These are phyloP conservation scores for Aphanomyces invadans DNA, from an alignment of 352 stramenopile species.

Conservation along the genomic window DNA sequence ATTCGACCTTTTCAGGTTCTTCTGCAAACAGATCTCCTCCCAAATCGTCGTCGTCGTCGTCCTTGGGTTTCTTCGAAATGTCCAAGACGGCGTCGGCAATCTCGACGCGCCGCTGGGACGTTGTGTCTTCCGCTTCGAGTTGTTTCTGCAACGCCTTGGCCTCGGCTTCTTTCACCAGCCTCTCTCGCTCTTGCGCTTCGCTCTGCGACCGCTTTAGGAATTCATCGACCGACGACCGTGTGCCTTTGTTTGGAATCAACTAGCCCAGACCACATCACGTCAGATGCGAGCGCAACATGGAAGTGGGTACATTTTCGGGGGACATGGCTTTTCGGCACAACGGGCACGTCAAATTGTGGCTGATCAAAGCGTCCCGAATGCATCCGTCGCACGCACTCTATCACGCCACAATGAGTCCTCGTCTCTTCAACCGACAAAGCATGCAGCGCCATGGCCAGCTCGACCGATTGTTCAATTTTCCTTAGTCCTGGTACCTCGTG, in stretches of 20 bases:
- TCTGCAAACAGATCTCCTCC: slow-evolving; percentile 77
- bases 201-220: slow-evolving; percentile 67
- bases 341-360: slow-evolving; percentile 71
- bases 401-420: not conserved
- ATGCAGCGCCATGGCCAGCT: no score
- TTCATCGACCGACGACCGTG: slow-evolving; percentile 76
- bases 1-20: slow-evolving; percentile 44
- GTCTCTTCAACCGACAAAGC: slow-evolving; percentile 21
- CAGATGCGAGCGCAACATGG: not conserved
- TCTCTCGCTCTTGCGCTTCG: slow-evolving; percentile 77
- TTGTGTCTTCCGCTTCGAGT: slow-evolving; percentile 53
- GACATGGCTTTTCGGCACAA: slow-evolving; percentile 75
- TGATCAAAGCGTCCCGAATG: slow-evolving; percentile 65
- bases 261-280: slow-evolving; percentile 8
- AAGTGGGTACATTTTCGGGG: slow-evolving; percentile 47
- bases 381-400: slow-evolving; percentile 80
- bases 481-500: slow-evolving; percentile 53
- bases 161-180: slow-evolving; percentile 77
- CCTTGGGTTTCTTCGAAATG: slow-evolving; percentile 69
- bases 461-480: slow-evolving; percentile 1
- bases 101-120: slow-evolving; percentile 46
- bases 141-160: slow-evolving; percentile 75
- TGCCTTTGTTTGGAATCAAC: slow-evolving; percentile 72
- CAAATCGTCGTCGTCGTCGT: slow-evolving; percentile 72
- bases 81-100: slow-evolving; percentile 76